Conservation (phyloP, 106 monocot genomes). For the Narthecium ossifragum region DNA sequence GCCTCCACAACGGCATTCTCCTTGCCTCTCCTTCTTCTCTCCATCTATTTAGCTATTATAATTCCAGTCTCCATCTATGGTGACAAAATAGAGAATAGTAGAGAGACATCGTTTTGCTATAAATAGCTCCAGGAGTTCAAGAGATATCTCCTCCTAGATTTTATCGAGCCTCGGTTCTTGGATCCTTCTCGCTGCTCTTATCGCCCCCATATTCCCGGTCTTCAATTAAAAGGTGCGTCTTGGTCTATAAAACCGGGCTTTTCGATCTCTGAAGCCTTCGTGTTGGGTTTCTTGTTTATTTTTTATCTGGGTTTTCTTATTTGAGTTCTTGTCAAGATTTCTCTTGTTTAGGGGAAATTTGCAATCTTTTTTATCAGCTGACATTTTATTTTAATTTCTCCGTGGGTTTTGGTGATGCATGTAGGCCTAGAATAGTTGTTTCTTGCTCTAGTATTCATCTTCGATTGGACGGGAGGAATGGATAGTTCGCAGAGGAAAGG, state of each 20-base stretch:
- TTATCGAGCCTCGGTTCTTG: neutral
- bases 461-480: constrained; percentile 6
- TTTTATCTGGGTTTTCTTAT: neutral
- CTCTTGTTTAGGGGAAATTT: neutral
- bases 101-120: no score
- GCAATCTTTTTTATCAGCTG: neutral
- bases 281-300: neutral
- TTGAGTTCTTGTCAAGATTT: neutral
- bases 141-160: neutral
- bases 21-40: neutral
- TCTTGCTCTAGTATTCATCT: neutral
- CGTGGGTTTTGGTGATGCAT: neutral
- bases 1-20: no score
- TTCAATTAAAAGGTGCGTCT: no score
- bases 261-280: no score
- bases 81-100: no score
- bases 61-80: no score
- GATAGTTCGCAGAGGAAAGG: constrained; percentile 30
- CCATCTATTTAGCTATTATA: no score
- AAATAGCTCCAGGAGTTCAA: no score
- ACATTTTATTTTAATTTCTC: neutral
- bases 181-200: no score
- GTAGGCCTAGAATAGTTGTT: neutral
- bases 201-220: no score
- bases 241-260: no score